Evolutionary conservation across 2,329 filamentous ascomycete species (phyloP).

Genomic region (Coniochaeta hoffmannii): DNA sequence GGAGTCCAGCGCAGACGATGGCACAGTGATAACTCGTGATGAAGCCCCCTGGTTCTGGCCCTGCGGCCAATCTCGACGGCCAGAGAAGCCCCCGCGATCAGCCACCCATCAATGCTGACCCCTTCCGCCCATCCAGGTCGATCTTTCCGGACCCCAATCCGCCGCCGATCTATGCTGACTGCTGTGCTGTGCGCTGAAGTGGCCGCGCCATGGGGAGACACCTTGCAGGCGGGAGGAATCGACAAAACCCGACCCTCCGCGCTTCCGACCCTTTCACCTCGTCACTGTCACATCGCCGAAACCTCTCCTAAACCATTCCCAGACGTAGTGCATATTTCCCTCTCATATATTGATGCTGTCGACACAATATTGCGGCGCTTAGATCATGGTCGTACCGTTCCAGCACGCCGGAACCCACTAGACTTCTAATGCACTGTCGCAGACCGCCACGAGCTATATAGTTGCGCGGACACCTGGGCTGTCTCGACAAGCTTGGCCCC

Average conservation of each 20-base stretch:
- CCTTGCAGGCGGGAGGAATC: background rate
- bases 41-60: background rate
- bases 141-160: background rate
- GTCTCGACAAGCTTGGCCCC: background rate
- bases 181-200: background rate
- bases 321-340: background rate
- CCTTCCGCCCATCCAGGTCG: background rate
- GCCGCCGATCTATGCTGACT: background rate
- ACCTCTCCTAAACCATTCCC: background rate
- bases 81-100: background rate
- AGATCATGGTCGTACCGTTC: background rate
- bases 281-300: constrained; percentile 3
- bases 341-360: background rate
- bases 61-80: background rate
- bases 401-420: background rate
- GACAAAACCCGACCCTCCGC: background rate
- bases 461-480: background rate
- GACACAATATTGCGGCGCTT: background rate
- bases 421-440: background rate
- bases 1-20: background rate
- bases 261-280: background rate
- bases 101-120: background rate
- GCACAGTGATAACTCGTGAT: background rate
- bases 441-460: constrained; percentile 2
- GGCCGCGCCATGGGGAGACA: background rate